Base-by-base conservation (phyloP, 306 rosid genomes). In the Castanea crenata region DNA sequence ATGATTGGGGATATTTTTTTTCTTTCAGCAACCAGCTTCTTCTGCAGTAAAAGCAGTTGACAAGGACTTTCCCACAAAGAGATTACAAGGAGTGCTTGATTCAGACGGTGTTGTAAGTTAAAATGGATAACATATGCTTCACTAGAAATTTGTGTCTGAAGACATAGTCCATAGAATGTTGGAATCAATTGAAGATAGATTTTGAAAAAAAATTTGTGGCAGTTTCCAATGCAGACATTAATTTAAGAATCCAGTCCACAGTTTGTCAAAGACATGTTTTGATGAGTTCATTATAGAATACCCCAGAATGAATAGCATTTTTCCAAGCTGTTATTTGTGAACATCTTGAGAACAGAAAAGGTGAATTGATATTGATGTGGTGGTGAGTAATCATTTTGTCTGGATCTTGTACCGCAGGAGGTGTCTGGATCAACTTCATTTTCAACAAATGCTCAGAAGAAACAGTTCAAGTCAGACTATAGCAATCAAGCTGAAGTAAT, bases 11-110 rank as follows among this genome's bases (percentile, higher is more conserved):
- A 52, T 46, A 31, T 73, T 64, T 55, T 55, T 75, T 81, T 80
- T 79, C 74, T 81, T 84, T 76, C 91, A 92, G 98, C 86, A 91
- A 72, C 97, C 94, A 25, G 70, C 15, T 70, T 77, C 83, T 76
- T 79, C 87, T 76, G 64, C 35, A 73, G 91, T 76, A 54, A 73
- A 76, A 71, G 31, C 78, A 72, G 68, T 38, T 15, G 81, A 80
- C 27, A 56, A 18, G 38, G 83, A 58, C 74, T 76, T 87, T 74
- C 76, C 89, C 70, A 75, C 85, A 3, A 76, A 70, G 85, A 74
- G 77, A 81, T 75, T 68, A 56, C 86, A 51, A 38, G 87, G 78
- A 74, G 83, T 67, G 23, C 29, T 44, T 62, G 83, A 80, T 32
- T 55, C 12, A 75, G 78, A 71, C 27, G 25, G 58, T 25, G 61